Evolutionary conservation across 768 basidiomycete genomes (phyloP).

Genomic region (Rhizopogon vinicolor): DNA sequence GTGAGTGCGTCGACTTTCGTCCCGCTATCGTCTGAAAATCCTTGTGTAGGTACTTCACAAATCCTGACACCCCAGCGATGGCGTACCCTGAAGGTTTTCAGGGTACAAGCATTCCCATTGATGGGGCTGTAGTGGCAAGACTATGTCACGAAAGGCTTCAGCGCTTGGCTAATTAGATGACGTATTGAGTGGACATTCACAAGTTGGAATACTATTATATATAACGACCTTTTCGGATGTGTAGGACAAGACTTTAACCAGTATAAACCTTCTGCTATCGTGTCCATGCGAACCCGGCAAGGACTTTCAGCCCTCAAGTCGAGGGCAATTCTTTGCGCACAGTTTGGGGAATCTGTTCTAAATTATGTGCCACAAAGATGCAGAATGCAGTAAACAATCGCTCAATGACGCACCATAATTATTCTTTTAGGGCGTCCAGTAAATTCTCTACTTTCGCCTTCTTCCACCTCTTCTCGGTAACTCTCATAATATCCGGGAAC

Average conservation of each 20-base stretch:
- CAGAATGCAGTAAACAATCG: no score
- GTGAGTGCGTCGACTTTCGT: slow-evolving; percentile 31
- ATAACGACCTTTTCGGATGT: no score
- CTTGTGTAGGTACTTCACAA: slow-evolving; percentile 58
- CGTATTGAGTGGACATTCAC: background rate
- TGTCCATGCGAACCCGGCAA: no score
- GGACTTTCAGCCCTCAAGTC: no score
- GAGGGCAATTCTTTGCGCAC: no score
- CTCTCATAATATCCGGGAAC: slow-evolving; percentile 47
- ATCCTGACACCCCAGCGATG: slow-evolving; percentile 63
- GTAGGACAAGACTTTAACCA: no score
- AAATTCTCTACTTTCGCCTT: slow-evolving; percentile 47
- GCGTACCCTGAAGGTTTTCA: slow-evolving; percentile 87
- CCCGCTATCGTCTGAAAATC: background rate
- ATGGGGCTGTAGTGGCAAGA: slow-evolving; percentile 63
- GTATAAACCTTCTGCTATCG: no score
- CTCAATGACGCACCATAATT: background rate
- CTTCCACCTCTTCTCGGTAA: slow-evolving; percentile 48
- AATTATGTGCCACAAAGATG: no score
- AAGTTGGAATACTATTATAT: background rate
- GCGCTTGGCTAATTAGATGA: background rate
- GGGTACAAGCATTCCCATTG: slow-evolving; percentile 80
- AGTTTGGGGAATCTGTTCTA: no score
- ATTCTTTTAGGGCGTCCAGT: background rate
- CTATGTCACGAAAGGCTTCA: slow-evolving; percentile 51